Evolutionary conservation across 768 basidiomycete species (phyloP).

Genomic region (Naganishia onofrii): DNA sequence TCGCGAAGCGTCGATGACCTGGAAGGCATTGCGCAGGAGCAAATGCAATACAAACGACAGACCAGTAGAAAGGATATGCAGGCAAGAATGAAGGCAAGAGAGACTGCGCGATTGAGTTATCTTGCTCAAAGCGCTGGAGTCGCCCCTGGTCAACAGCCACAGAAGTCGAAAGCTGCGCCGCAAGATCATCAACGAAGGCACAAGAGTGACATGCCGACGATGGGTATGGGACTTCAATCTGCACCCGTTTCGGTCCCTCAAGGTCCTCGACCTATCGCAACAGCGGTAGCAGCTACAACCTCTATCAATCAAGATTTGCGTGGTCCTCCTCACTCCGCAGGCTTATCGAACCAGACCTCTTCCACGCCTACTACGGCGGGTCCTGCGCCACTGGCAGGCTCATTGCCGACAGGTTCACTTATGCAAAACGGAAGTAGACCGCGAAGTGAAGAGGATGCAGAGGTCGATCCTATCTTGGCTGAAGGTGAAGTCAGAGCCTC

Average conservation of each 20-base stretch:
- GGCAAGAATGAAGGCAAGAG: constrained; percentile 41
- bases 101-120: constrained; percentile 36
- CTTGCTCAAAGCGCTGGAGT: constrained; percentile 30
- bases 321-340: constrained; percentile 2
- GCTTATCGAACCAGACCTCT: background rate
- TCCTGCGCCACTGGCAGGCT: background rate
- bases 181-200: constrained; percentile 33
- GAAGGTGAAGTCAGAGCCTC: constrained; percentile 20
- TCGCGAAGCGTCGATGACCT: constrained; percentile 71
- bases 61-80: constrained; percentile 49
- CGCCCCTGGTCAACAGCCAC: constrained; percentile 33
- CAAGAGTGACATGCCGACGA: constrained; percentile 46
- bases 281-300: background rate
- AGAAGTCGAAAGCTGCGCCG: constrained; percentile 11
- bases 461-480: background rate
- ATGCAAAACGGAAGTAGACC: background rate
- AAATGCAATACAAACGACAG: constrained; percentile 76
- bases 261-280: constrained; percentile 11
- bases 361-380: background rate
- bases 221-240: constrained; percentile 25
- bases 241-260: background rate
- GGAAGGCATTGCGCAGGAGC: constrained; percentile 74
- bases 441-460: constrained; percentile 13
- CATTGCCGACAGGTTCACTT: background rate
- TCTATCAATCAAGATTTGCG: background rate